Conservation (phyloP, 148 eudicot species). For the Fallopia convolvulus region DNA sequence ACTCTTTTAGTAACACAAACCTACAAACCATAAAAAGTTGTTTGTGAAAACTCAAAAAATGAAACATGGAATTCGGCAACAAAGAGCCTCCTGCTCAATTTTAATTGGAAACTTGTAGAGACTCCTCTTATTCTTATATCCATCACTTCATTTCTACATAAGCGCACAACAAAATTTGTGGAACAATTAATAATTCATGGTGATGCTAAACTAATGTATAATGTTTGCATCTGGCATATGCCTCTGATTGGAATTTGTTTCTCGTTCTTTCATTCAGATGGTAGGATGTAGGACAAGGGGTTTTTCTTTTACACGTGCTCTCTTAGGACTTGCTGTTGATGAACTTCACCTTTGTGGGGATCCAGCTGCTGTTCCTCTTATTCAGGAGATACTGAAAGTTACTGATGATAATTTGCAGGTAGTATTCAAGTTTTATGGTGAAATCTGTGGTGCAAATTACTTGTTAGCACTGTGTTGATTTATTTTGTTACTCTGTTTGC, state of each 20-base stretch:
- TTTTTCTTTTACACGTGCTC: constrained; percentile 95
- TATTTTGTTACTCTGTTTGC: not conserved
- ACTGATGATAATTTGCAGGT: constrained; percentile 77
- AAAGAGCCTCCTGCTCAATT: not conserved
- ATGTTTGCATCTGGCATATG: not conserved
- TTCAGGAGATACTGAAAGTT: constrained; percentile 72
- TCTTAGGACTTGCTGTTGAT: constrained; percentile 73
- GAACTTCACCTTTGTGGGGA: constrained; percentile 97
- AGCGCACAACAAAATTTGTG: not conserved
- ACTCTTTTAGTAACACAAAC: not conserved
- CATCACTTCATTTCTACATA: not conserved
- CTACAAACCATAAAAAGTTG: not conserved
- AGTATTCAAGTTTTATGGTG: constrained; percentile 9
- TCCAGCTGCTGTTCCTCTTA: constrained; percentile 84
- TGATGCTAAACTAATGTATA: not conserved
- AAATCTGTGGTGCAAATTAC: not conserved
- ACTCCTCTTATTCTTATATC: not conserved
- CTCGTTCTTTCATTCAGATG: constrained; percentile 38
- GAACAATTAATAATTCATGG: not conserved
- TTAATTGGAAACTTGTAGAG: not conserved
- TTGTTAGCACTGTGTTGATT: not conserved
- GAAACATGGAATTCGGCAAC: not conserved
- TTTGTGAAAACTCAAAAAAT: not conserved
- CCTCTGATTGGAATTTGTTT: not conserved
- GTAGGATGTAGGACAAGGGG: constrained; percentile 77